These are phyloP conservation scores for Leishmania gerbilli DNA, from an alignment of 208 protist species.

Conservation along the genomic window DNA sequence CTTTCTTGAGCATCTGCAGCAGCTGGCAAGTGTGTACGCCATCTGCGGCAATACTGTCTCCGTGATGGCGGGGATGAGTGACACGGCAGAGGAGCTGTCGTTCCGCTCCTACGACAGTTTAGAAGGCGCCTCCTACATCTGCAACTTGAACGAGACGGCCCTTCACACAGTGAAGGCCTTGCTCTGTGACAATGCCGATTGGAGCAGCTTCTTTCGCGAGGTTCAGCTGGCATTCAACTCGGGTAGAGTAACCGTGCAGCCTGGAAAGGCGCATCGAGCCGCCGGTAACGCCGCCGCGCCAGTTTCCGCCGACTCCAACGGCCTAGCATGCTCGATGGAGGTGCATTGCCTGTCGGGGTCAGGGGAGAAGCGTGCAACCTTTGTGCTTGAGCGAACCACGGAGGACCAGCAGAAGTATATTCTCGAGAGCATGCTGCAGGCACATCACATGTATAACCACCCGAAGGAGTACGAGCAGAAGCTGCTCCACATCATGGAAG, in stretches of 20 bases:
- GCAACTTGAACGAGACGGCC: slow-evolving; percentile 46
- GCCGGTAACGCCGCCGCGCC: slow-evolving; percentile 4
- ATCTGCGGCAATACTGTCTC: slow-evolving; percentile 39
- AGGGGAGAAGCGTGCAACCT: slow-evolving; percentile 28
- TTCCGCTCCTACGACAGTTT: slow-evolving; percentile 49
- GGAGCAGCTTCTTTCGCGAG: slow-evolving; percentile 65
- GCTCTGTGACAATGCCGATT: slow-evolving; percentile 46
- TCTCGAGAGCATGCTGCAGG: slow-evolving; percentile 43
- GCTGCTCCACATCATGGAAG: slow-evolving; percentile 35
- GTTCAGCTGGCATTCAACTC: slow-evolving; percentile 53
- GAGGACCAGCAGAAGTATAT: slow-evolving; percentile 54
- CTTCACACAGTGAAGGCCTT: slow-evolving; percentile 38
- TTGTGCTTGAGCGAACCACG: slow-evolving; percentile 30
- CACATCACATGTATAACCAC: slow-evolving; percentile 49
- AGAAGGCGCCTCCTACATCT: slow-evolving; percentile 46
- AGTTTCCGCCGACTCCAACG: slow-evolving; percentile 9
- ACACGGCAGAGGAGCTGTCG: slow-evolving; percentile 46
- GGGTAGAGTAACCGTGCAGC: slow-evolving; percentile 29
- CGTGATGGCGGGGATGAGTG: slow-evolving; percentile 70
- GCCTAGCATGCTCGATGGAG: slow-evolving; percentile 4
- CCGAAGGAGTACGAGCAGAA: slow-evolving; percentile 67
- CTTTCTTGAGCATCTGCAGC: slow-evolving; percentile 59
- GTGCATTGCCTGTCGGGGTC: slow-evolving; percentile 15
- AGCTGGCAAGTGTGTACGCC: slow-evolving; percentile 52
- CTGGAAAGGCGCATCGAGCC: not conserved